Conservation (phyloP, 345 rosid species). For the Euphorbia lathyris region DNA sequence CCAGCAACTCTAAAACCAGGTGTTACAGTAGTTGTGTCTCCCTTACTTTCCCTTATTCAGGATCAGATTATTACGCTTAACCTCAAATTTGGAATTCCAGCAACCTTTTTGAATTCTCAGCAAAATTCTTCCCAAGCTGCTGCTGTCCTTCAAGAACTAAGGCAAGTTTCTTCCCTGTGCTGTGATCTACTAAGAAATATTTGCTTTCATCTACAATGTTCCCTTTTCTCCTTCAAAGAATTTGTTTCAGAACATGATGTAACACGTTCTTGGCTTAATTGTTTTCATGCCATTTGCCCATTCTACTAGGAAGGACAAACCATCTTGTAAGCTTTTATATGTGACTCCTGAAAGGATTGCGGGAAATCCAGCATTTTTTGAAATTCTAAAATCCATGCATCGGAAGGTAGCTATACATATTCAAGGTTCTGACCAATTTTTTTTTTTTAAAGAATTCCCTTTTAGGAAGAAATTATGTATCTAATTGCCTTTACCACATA, state of each 20-base stretch:
- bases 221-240: not conserved
- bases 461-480: not conserved
- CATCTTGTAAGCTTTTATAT: slow-evolving; percentile 84
- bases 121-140: slow-evolving; percentile 79
- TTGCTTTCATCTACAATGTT: not conserved
- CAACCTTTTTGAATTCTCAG: slow-evolving; percentile 85
- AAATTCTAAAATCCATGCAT: slow-evolving; percentile 55
- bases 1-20: slow-evolving; percentile 84
- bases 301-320: slow-evolving; percentile 56
- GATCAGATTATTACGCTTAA: slow-evolving; percentile 82
- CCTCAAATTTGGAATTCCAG: slow-evolving; percentile 77
- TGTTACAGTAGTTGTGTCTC: slow-evolving; percentile 84
- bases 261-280: not conserved
- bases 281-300: slow-evolving; percentile 6
- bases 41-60: slow-evolving; percentile 80
- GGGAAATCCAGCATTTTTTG: slow-evolving; percentile 63
- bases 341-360: slow-evolving; percentile 90
- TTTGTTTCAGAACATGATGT: not conserved
- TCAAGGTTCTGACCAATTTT: not conserved
- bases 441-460: not conserved
- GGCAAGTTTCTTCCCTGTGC: slow-evolving; percentile 43
- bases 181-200: not conserved
- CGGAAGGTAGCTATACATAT: slow-evolving; percentile 43
- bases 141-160: slow-evolving; percentile 73
- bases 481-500: slow-evolving; percentile 1